Percentiles rank a stretch among this genome's conserved stretches.
Evolutionary conservation across 2,329 filamentous ascomycete species (phyloP).

Genomic region (Microsporum canis): DNA sequence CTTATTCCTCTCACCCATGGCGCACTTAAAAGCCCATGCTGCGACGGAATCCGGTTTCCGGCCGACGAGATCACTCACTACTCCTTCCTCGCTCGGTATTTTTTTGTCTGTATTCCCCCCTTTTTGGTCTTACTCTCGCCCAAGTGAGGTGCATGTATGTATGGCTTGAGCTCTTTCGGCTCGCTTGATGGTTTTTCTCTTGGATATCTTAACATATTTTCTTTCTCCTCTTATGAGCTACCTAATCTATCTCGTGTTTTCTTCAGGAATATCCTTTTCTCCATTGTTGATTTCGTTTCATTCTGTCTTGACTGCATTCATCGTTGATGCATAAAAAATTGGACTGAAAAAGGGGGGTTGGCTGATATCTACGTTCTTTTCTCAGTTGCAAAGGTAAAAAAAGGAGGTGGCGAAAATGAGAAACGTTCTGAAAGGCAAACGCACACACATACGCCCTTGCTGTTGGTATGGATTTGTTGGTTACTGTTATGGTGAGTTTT

Average conservation of each 20-base stretch:
- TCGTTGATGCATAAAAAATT: background rate
- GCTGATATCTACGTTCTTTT: background rate
- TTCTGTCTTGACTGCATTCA: background rate
- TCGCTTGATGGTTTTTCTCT: background rate
- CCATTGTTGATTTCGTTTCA: background rate
- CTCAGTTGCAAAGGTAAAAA: background rate
- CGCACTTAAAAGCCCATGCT: background rate
- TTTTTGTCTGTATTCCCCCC: background rate
- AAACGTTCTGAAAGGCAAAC: background rate
- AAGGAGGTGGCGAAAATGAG: background rate
- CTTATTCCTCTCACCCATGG: background rate
- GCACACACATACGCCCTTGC: background rate
- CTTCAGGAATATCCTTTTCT: background rate
- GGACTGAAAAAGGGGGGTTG: background rate
- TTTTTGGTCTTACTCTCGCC: background rate
- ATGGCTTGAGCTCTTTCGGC: background rate
- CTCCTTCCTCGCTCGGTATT: background rate
- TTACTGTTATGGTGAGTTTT: background rate
- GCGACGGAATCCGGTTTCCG: background rate
- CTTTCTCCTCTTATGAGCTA: background rate
- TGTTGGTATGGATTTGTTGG: background rate
- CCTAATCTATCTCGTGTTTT: background rate
- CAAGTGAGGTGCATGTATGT: slow-evolving; percentile 1
- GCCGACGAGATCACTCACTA: background rate
- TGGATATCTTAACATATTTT: background rate